Evolutionary conservation across 2,329 filamentous ascomycete species (phyloP), one percentile per base, ranked within the genome.

Genomic region (Atkinsonella texensis): DNA sequence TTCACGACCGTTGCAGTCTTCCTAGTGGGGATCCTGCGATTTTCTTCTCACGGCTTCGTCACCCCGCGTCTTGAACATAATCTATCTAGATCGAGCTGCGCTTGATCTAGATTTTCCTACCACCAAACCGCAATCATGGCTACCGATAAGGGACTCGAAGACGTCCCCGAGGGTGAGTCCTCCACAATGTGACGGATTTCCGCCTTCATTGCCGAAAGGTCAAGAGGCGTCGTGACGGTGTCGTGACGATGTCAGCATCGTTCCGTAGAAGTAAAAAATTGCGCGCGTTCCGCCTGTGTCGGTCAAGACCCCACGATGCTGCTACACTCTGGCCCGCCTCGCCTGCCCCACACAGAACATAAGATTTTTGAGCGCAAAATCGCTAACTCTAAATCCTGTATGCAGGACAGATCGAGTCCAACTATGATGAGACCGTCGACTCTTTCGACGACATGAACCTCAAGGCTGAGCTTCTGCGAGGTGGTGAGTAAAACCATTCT

Each of bases 371-470:
- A 39, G 42, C 44, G 44, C 33, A 40, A 54, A 23, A 45, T 38
- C 50, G 38, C 53, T 57, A 52, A 57, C 63, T 62, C 42, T 63
- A 52, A 42, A 55, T 53, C 11, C 20, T 12, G 55, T 45, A 53
- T 70, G 66, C 71, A 95, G 91, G 85, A 75, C 89, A 95, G 79
- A 98, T 98, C 81, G 94, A 98, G 83, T 95, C 90, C 71, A 98
- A 98, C 88, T 98, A 97, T 79, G 93, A 98, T 82, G 90, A 97
- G 83, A 90, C 91, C 68, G 91, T 93, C 74, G 94, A 98, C 77
- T 95, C 89, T 57, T 98, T 98, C 77, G 93, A 98, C 76, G 81
- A 90, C 66, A 98, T 98, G 93, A 85, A 84, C 76, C 83, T 98
- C 68, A 95, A 94, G 83, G 70, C 89, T 60, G 93, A 98, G 80